Percentiles rank a stretch among this genome's conserved stretches.
These are phyloP conservation scores for Suhomyces prunicola DNA, from an alignment of 805 yeast species.

Conservation along the genomic window DNA sequence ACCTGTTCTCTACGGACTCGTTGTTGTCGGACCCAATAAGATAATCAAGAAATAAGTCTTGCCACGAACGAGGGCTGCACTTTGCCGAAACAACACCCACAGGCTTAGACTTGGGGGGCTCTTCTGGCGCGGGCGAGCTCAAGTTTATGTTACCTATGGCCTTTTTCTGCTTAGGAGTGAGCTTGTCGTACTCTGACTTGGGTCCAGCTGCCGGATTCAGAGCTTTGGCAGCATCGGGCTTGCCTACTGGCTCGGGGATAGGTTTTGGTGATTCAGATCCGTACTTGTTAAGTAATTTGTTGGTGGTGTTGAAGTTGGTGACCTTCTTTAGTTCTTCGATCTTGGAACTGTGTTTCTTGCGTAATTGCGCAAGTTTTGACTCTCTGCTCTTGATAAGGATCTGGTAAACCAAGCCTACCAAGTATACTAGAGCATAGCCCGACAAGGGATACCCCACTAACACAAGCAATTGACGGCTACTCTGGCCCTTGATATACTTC, in stretches of 20 bases:
- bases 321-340: slow-evolving; percentile 65
- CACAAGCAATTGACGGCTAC: slow-evolving; percentile 14
- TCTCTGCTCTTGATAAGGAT: slow-evolving; percentile 22
- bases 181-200: background rate
- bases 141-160: slow-evolving; percentile 4
- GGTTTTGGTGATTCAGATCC: slow-evolving; percentile 10
- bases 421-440: slow-evolving; percentile 13
- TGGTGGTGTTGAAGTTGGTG: slow-evolving; percentile 74
- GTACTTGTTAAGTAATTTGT: slow-evolving; percentile 65
- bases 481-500: slow-evolving; percentile 25
- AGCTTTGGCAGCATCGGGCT: background rate
- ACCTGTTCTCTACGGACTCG: slow-evolving; percentile 58
- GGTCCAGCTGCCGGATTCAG: background rate
- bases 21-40: slow-evolving; percentile 56
- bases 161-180: slow-evolving; percentile 1
- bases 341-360: slow-evolving; percentile 48
- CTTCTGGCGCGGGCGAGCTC: background rate
- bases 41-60: slow-evolving; percentile 37
- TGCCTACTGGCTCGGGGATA: background rate
- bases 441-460: slow-evolving; percentile 22
- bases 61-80: slow-evolving; percentile 20
- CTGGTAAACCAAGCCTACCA: slow-evolving; percentile 15
- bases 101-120: background rate
- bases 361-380: slow-evolving; percentile 24
- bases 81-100: background rate